Conservation (phyloP, 805 yeast species). For the Starmerella scarabaei region DNA sequence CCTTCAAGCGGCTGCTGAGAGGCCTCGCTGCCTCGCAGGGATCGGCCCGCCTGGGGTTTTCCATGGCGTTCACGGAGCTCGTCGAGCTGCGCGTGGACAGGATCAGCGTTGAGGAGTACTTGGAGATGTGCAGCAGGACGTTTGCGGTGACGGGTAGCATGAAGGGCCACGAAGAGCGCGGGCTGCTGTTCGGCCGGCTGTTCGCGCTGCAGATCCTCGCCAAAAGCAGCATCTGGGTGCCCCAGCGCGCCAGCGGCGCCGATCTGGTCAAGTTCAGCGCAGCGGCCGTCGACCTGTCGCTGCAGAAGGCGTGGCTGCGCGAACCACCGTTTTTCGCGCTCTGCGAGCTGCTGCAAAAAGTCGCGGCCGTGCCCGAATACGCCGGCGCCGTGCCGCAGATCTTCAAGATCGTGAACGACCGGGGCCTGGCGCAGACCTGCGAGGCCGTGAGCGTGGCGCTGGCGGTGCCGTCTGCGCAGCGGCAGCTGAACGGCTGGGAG, state of each 20-base stretch:
- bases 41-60: slow-evolving; percentile 75
- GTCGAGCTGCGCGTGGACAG: slow-evolving; percentile 22
- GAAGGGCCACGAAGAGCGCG: slow-evolving; percentile 75
- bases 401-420: slow-evolving; percentile 36
- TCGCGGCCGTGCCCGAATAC: slow-evolving; percentile 5
- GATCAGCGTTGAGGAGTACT: slow-evolving; percentile 31
- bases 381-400: slow-evolving; percentile 20
- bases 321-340: slow-evolving; percentile 69
- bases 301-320: slow-evolving; percentile 67
- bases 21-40: slow-evolving; percentile 76
- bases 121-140: slow-evolving; percentile 28
- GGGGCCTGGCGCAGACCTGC: slow-evolving; percentile 48
- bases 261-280: slow-evolving; percentile 34
- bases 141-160: slow-evolving; percentile 32
- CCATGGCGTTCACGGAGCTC: slow-evolving; percentile 69
- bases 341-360: slow-evolving; percentile 36
- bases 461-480: slow-evolving; percentile 31
- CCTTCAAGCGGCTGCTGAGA: slow-evolving; percentile 59
- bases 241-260: slow-evolving; percentile 14
- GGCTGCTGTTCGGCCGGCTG: slow-evolving; percentile 64
- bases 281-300: slow-evolving; percentile 43
- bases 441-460: slow-evolving; percentile 73
- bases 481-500: slow-evolving; percentile 42
- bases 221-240: slow-evolving; percentile 37
- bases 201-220: slow-evolving; percentile 72